Conservation (phyloP, 2,329 filamentous ascomycete species). For the Botrytis porri region DNA sequence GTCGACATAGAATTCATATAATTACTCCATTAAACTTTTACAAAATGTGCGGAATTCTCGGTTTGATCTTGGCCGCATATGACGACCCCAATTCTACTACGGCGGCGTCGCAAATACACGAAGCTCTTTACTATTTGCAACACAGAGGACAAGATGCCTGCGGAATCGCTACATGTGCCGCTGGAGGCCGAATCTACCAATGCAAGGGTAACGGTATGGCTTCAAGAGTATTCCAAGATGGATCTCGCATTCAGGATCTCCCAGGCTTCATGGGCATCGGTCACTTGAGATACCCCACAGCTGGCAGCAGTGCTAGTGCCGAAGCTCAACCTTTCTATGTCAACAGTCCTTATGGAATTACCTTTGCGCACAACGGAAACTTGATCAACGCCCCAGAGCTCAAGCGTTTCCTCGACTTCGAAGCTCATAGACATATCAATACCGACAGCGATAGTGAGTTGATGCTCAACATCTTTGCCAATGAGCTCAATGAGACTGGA, state of each 20-base stretch:
- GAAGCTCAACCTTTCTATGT: conserved; percentile 94
- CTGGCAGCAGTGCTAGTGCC: conserved; percentile 76
- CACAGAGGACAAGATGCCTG: conserved; percentile 82
- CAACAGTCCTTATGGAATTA: conserved; percentile 80
- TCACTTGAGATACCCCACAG: conserved; percentile 86
- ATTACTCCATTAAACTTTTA: neutral
- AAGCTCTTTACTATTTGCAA: conserved; percentile 69
- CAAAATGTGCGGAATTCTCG: conserved; percentile 62
- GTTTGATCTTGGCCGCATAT: conserved; percentile 57
- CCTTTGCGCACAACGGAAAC: conserved; percentile 83
- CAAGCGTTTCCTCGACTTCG: conserved; percentile 49
- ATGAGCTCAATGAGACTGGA: conserved; percentile 74
- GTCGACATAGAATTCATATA: conserved; percentile 2
- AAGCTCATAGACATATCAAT: conserved; percentile 52
- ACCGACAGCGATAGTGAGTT: conserved; percentile 86
- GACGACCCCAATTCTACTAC: conserved; percentile 45
- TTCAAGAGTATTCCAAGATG: conserved; percentile 79
- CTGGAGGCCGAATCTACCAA: conserved; percentile 78
- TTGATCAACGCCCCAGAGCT: conserved; percentile 73
- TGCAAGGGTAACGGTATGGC: conserved; percentile 91
- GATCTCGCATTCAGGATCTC: conserved; percentile 67
- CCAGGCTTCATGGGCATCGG: conserved; percentile 84
- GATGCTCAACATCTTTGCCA: conserved; percentile 84
- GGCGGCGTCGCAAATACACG: conserved; percentile 65
- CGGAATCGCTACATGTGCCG: conserved; percentile 73